phyloP scores from a whole-genome alignment of 768 basidiomycete species.

The Termitomyces sp. region DNA sequence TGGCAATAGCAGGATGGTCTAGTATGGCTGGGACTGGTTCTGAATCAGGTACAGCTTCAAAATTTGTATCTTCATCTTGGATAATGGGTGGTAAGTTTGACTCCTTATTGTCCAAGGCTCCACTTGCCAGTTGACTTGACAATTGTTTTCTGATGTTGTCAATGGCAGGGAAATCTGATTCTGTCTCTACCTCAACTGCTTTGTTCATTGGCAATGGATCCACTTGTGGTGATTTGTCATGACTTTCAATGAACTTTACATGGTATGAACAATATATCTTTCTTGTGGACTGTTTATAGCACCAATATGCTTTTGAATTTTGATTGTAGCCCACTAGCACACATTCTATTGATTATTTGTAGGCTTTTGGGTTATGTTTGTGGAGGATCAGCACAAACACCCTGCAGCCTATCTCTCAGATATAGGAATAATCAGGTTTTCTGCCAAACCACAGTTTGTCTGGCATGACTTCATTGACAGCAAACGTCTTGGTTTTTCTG shows the following conservation, averaged over 20 bases:
- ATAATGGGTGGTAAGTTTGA: not conserved
- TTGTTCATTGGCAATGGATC: too few species aligned
- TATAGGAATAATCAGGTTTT: constrained; percentile 23
- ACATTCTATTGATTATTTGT: constrained; percentile 25
- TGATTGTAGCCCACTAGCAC: constrained; percentile 23
- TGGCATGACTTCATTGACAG: constrained; percentile 9
- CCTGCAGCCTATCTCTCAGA: constrained; percentile 27
- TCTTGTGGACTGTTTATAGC: constrained; percentile 19
- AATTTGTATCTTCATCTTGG: not conserved
- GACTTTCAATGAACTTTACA: constrained; percentile 22
- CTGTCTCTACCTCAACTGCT: not conserved
- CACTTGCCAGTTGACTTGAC: not conserved
- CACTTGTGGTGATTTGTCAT: not conserved
- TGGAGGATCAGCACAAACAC: constrained; percentile 28
- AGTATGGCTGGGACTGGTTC: not conserved
- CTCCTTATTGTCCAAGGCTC: not conserved
- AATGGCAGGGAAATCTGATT: not conserved
- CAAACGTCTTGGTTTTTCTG: not conserved
- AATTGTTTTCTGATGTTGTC: not conserved
- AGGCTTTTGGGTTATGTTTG: constrained; percentile 23
- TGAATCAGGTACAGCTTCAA: not conserved
- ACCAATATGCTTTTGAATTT: constrained; percentile 27
- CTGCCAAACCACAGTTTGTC: constrained; percentile 17
- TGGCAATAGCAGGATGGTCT: not conserved
- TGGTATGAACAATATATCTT: constrained; percentile 18